A percentile compares a stretch with the other conserved stretches of the same genome.
Conservation (phyloP, 768 basidiomycete genomes). For the Naganishia friedmannii region DNA sequence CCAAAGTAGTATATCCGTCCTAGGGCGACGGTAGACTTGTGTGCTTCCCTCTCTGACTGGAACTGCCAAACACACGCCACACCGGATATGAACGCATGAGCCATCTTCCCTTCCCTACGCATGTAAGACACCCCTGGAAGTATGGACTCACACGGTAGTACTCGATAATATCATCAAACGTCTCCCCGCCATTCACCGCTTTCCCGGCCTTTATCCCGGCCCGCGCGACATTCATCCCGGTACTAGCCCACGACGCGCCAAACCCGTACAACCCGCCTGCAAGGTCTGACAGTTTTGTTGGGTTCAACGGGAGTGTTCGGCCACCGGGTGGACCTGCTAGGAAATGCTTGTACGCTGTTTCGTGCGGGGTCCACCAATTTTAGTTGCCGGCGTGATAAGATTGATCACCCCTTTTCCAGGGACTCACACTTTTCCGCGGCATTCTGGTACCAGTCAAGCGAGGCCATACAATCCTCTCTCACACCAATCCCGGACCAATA, state of each 20-base stretch:
- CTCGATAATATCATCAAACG: constrained; percentile 87
- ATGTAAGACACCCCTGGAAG: not conserved
- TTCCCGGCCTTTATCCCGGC: constrained; percentile 79
- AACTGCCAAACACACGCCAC: constrained; percentile 60
- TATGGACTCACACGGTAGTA: constrained; percentile 68
- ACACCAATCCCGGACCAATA: constrained; percentile 96
- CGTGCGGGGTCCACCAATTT: not conserved
- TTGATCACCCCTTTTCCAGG: not conserved
- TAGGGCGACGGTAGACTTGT: constrained; percentile 81
- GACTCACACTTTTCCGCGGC: constrained; percentile 76
- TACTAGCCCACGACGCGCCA: constrained; percentile 89
- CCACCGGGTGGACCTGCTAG: constrained; percentile 87
- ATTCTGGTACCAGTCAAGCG: constrained; percentile 82
- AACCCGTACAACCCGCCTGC: constrained; percentile 91
- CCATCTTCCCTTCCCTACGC: constrained; percentile 28
- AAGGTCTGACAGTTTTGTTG: constrained; percentile 81
- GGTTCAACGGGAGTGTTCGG: constrained; percentile 72
- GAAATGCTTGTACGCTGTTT: constrained; percentile 70
- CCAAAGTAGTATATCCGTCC: constrained; percentile 97
- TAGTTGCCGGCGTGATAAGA: not conserved
- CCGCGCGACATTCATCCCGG: constrained; percentile 67
- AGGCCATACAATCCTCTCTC: constrained; percentile 75
- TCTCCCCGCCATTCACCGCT: constrained; percentile 82
- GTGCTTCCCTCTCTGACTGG: constrained; percentile 88
- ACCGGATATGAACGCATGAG: too few relatives aligned